Evolutionary conservation across 106 monocot species (phyloP).

Genomic region (Dioscorea dumetorum): DNA sequence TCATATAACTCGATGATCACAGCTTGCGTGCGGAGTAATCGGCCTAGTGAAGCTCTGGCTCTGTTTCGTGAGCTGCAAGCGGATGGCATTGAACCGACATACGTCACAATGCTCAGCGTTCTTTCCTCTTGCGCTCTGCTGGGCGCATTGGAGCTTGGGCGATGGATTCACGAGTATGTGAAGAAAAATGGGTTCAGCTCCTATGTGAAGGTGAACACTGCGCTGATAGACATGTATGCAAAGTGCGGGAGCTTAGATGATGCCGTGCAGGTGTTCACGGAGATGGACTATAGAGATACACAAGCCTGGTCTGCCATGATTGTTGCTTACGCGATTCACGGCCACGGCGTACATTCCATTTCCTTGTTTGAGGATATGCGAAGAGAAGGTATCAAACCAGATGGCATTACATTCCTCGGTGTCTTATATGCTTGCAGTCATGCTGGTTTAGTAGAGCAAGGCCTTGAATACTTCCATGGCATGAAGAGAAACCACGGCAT

Average conservation of each 20-base stretch:
- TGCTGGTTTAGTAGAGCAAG: constrained; percentile 59
- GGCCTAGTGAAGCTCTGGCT: constrained; percentile 50
- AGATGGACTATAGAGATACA: constrained; percentile 45
- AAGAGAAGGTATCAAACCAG: constrained; percentile 30
- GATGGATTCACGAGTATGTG: constrained; percentile 60
- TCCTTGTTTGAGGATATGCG: constrained; percentile 45
- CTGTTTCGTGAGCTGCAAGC: constrained; percentile 57
- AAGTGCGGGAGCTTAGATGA: constrained; percentile 82
- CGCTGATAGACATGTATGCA: constrained; percentile 76
- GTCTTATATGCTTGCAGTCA: constrained; percentile 82
- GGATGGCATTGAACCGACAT: constrained; percentile 28
- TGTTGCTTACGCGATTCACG: constrained; percentile 60
- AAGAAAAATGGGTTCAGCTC: constrained; percentile 31
- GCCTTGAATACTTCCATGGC: constrained; percentile 38
- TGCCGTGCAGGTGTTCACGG: constrained; percentile 41
- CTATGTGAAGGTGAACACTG: constrained; percentile 50
- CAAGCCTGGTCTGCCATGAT: constrained; percentile 88
- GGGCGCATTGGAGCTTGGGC: constrained; percentile 62
- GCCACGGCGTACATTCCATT: constrained; percentile 37
- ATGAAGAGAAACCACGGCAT: constrained; percentile 33
- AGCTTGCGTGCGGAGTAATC: constrained; percentile 32
- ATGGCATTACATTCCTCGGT: constrained; percentile 69
- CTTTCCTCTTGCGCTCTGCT: constrained; percentile 50
- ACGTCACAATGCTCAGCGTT: constrained; percentile 61
- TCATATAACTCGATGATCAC: constrained; percentile 69